Percentiles rank a stretch among this genome's conserved stretches.
These are phyloP conservation scores for Aspergillaceae sp. DNA, from an alignment of 2,329 filamentous ascomycete genomes.

Conservation along the genomic window DNA sequence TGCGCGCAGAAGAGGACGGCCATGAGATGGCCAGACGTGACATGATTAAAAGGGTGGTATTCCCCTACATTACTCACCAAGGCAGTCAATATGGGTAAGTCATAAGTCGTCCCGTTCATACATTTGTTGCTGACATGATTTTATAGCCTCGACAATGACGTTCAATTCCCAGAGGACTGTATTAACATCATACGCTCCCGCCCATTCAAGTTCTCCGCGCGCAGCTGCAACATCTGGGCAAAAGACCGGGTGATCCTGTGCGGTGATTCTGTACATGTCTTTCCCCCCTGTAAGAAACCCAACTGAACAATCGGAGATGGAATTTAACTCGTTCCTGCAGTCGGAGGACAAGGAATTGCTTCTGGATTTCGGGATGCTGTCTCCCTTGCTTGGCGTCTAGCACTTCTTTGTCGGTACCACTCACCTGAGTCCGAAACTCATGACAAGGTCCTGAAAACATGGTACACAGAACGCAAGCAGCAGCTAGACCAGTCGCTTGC, in stretches of 20 bases:
- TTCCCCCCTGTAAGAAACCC: slow-evolving; percentile 37
- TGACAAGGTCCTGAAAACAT: slow-evolving; percentile 19
- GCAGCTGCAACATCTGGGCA: slow-evolving; percentile 43
- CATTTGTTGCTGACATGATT: background rate
- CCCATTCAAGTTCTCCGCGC: slow-evolving; percentile 40
- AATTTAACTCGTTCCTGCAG: slow-evolving; percentile 6
- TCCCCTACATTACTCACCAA: slow-evolving; percentile 19
- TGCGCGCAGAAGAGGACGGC: slow-evolving; percentile 22
- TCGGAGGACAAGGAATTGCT: slow-evolving; percentile 36
- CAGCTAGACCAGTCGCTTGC: slow-evolving; percentile 29
- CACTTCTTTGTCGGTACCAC: slow-evolving; percentile 17
- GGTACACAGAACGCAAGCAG: slow-evolving; percentile 32
- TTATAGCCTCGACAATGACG: slow-evolving; percentile 15
- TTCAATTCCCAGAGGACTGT: slow-evolving; percentile 39
- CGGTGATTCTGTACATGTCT: slow-evolving; percentile 46
- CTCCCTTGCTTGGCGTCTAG: slow-evolving; percentile 31
- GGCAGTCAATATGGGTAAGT: slow-evolving; percentile 15
- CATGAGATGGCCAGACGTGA: slow-evolving; percentile 17
- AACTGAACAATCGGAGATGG: background rate
- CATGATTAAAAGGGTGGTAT: slow-evolving; percentile 15
- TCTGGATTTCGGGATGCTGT: slow-evolving; percentile 35
- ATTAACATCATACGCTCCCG: slow-evolving; percentile 39
- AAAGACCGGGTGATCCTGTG: slow-evolving; percentile 35
- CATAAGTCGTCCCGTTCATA: slow-evolving; percentile 2
- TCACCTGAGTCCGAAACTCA: slow-evolving; percentile 7